These are phyloP conservation scores for Spiromastix sp. DNA, from an alignment of 2,329 filamentous ascomycete genomes.

Conservation along the genomic window DNA sequence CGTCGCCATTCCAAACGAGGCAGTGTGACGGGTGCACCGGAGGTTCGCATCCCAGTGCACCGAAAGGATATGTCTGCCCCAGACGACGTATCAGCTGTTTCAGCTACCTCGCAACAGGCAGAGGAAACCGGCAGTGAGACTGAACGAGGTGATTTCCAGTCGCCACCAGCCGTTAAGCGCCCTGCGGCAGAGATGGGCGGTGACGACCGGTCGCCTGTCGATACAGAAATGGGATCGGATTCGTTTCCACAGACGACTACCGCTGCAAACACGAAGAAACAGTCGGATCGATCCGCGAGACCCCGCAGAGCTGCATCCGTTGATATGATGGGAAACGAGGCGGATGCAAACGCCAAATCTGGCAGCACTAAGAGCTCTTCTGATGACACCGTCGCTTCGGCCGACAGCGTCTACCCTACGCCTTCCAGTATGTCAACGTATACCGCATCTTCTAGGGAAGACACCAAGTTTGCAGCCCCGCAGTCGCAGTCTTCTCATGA, in stretches of 20 bases:
- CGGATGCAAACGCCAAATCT: conserved; percentile 6
- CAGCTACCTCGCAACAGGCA: background rate
- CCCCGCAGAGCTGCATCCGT: conserved; percentile 28
- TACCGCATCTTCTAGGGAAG: conserved; percentile 20
- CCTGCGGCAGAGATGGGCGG: conserved; percentile 45
- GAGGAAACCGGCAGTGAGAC: conserved; percentile 1
- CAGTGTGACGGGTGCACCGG: no score
- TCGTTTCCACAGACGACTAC: conserved; percentile 8
- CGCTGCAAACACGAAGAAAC: conserved; percentile 9
- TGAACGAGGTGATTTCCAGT: conserved; percentile 10
- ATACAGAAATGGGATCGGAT: conserved; percentile 1
- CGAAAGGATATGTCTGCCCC: conserved; percentile 24
- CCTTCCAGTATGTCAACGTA: conserved; percentile 30
- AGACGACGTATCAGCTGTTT: background rate
- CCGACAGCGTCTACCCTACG: conserved; percentile 27
- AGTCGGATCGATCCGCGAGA: conserved; percentile 10
- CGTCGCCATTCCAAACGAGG: no score
- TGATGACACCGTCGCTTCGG: conserved; percentile 20
- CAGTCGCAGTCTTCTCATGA: conserved; percentile 9
- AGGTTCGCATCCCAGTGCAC: no score
- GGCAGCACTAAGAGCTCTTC: conserved; percentile 13
- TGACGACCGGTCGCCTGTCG: conserved; percentile 13
- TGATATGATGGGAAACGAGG: conserved; percentile 32
- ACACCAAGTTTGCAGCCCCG: conserved; percentile 15
- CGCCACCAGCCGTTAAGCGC: conserved; percentile 44